Evolutionary conservation across 2,329 filamentous ascomycete species (phyloP).

Genomic region (Aaosphaeria pasadenensis): DNA sequence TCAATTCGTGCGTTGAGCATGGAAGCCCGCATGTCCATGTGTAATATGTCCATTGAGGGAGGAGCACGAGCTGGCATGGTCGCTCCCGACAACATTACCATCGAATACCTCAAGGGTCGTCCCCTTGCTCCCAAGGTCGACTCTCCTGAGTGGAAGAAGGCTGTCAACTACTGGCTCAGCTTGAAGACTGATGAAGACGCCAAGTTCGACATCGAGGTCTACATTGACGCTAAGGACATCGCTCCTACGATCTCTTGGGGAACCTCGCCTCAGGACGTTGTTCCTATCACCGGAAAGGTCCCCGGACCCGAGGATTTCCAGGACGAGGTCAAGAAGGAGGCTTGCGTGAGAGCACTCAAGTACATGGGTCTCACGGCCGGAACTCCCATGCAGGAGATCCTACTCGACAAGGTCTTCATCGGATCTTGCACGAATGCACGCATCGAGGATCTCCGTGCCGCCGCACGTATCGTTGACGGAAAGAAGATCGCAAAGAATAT

Average conservation of each 20-base stretch:
- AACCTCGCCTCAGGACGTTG: conserved; percentile 91
- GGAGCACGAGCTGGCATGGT: conserved; percentile 96
- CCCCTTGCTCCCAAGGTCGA: conserved; percentile 83
- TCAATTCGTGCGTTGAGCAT: conserved; percentile 87
- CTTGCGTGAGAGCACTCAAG: conserved; percentile 78
- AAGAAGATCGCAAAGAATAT: conserved; percentile 84
- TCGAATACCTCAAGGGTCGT: conserved; percentile 89
- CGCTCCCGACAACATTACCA: conserved; percentile 89
- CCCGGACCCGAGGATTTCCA: conserved; percentile 86
- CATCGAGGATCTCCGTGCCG: conserved; percentile 90
- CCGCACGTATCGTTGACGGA: conserved; percentile 81
- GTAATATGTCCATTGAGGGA: conserved; percentile 98
- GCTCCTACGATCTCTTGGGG: conserved; percentile 94
- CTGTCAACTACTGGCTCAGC: conserved; percentile 81
- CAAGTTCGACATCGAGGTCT: conserved; percentile 84
- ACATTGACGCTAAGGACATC: conserved; percentile 90
- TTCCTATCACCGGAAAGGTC: conserved; percentile 90
- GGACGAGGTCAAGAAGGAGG: conserved; percentile 74
- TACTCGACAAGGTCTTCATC: conserved; percentile 94
- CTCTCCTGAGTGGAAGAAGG: conserved; percentile 86
- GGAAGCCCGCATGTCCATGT: conserved; percentile 98
- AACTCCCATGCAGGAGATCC: conserved; percentile 87
- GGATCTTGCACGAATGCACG: conserved; percentile 96
- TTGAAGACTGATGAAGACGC: conserved; percentile 84
- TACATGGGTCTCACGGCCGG: conserved; percentile 94